A percentile compares a stretch with the other conserved stretches of the same genome.
These are phyloP conservation scores for Penicillium frequentans DNA, from an alignment of 2,329 filamentous ascomycete species.

Conservation along the genomic window DNA sequence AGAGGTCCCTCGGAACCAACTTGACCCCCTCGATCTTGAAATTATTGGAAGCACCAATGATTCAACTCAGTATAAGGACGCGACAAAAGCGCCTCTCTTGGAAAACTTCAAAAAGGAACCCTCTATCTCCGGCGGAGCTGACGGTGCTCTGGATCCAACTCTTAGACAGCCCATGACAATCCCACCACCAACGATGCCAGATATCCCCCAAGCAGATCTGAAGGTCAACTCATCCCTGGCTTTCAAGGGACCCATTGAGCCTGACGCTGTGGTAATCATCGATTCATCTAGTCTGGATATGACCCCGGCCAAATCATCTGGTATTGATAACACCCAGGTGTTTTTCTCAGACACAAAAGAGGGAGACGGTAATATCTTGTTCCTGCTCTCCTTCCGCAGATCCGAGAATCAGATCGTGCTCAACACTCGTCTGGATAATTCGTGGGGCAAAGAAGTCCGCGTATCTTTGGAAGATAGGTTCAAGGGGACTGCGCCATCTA, in stretches of 20 bases:
- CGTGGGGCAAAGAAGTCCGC: slow-evolving; percentile 8
- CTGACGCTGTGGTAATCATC: slow-evolving; percentile 8
- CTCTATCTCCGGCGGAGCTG: slow-evolving; percentile 5
- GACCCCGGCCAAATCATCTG: neutral
- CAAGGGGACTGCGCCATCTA: neutral
- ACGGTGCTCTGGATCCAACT: slow-evolving; percentile 5
- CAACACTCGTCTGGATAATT: slow-evolving; percentile 1
- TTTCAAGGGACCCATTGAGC: slow-evolving; percentile 1
- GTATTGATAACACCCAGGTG: slow-evolving; percentile 9
- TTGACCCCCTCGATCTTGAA: slow-evolving; percentile 6
- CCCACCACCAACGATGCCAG: neutral
- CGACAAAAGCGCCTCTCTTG: slow-evolving; percentile 3
- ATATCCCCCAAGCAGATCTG: slow-evolving; percentile 1
- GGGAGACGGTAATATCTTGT: slow-evolving; percentile 5
- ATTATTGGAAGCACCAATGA: slow-evolving; percentile 10
- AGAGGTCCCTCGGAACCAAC: slow-evolving; percentile 1
- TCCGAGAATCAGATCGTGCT: slow-evolving; percentile 8
- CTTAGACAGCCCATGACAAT: slow-evolving; percentile 5
- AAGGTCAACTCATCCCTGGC: neutral
- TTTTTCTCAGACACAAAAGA: neutral
- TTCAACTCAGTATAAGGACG: slow-evolving; percentile 4
- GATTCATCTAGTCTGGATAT: slow-evolving; percentile 3
- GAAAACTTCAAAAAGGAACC: slow-evolving; percentile 11
- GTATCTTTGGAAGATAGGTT: slow-evolving; percentile 3
- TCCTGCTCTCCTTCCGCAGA: slow-evolving; percentile 10